Percentiles rank a stretch among this genome's conserved stretches.
These are phyloP conservation scores for Hypericum perforatum DNA, from an alignment of 345 rosid genomes.

Conservation along the genomic window DNA sequence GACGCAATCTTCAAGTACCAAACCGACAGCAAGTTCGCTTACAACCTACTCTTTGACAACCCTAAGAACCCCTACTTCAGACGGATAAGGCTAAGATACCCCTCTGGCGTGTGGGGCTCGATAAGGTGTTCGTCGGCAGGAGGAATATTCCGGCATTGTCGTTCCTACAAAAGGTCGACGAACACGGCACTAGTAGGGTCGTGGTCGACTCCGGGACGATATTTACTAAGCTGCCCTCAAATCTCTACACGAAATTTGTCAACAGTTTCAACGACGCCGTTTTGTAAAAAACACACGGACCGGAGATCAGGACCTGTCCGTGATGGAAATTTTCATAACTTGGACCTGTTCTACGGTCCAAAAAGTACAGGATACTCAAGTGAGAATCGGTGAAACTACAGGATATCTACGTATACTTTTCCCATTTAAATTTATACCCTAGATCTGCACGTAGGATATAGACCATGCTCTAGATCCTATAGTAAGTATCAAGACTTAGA, in stretches of 20 bases:
- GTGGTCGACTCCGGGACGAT: conserved; percentile 95
- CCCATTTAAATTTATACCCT: too few relatives aligned
- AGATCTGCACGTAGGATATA: too few relatives aligned
- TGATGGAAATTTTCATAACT: too few relatives aligned
- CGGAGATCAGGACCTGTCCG: too few relatives aligned
- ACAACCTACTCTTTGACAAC: conserved; percentile 57
- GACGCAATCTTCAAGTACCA: conserved; percentile 79
- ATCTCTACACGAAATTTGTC: conserved; percentile 47
- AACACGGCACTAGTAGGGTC: conserved; percentile 64
- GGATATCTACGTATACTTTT: too few relatives aligned
- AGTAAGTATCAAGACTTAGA: too few relatives aligned
- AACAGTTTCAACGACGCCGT: conserved; percentile 53
- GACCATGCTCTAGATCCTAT: too few relatives aligned
- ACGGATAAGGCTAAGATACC: too few relatives aligned
- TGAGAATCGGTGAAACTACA: too few relatives aligned
- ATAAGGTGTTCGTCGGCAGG: conserved; percentile 65
- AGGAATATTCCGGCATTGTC: conserved; percentile 55
- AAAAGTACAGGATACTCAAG: too few relatives aligned
- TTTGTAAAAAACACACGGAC: too few relatives aligned
- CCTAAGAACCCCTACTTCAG: conserved; percentile 86
- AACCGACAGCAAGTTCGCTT: conserved; percentile 28
- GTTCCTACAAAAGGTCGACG: conserved; percentile 40
- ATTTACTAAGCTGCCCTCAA: conserved; percentile 80
- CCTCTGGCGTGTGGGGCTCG: conserved; percentile 72
- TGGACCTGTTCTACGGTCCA: too few relatives aligned